Evolutionary conservation across 306 rosid species (phyloP).

Genomic region (Castanea crenata): DNA sequence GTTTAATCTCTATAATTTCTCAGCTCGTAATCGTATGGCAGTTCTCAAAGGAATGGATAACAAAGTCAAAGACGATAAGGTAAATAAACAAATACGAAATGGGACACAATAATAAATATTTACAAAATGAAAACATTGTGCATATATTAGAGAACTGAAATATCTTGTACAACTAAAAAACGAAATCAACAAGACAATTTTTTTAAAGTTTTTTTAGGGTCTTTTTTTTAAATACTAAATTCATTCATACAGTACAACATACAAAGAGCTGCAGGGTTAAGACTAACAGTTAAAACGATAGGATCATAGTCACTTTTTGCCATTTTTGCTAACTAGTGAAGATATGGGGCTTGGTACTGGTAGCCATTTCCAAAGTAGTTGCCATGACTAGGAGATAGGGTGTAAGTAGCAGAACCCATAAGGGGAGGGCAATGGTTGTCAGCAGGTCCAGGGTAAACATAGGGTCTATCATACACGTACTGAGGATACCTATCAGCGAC

Average conservation of each 20-base stretch:
- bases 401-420: constrained; percentile 67
- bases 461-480: constrained; percentile 69
- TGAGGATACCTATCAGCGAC: constrained; percentile 87
- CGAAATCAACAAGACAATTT: constrained; percentile 46
- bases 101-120: not conserved
- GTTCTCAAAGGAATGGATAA: too few species aligned
- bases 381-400: constrained; percentile 67
- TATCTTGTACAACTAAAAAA: constrained; percentile 49
- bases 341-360: constrained; percentile 91
- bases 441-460: constrained; percentile 64
- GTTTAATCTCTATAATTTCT: too few species aligned
- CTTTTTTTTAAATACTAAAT: constrained; percentile 50
- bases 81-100: not conserved
- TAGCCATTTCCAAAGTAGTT: constrained; percentile 89
- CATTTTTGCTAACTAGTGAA: constrained; percentile 68
- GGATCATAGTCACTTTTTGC: constrained; percentile 55
- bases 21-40: too few species aligned
- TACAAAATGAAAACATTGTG: constrained; percentile 57
- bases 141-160: constrained; percentile 73
- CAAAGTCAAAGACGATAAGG: not conserved
- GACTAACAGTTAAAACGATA: constrained; percentile 66
- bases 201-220: constrained; percentile 5
- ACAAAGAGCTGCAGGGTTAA: constrained; percentile 64
- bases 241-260: constrained; percentile 59
- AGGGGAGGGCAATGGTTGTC: constrained; percentile 73